These are phyloP conservation scores for Hypoxylon intermedium DNA, from an alignment of 495 filamentous ascomycete species.

Conservation along the genomic window DNA sequence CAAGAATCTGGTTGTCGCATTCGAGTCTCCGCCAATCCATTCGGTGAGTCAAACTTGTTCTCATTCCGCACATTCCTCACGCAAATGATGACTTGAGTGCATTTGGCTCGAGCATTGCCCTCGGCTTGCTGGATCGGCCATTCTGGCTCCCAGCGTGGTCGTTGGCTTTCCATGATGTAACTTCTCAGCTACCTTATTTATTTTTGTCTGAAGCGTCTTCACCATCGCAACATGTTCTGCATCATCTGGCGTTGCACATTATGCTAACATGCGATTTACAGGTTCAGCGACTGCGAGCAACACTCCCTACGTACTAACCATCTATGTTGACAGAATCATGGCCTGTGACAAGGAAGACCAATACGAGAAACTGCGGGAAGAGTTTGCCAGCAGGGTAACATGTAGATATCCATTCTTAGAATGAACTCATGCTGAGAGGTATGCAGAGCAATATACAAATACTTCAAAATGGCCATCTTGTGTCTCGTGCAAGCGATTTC, in stretches of 20 bases:
- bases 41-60: slow-evolving; percentile 36
- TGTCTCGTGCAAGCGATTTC: slow-evolving; percentile 92
- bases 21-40: slow-evolving; percentile 32
- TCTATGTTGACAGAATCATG: slow-evolving; percentile 72
- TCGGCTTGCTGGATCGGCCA: slow-evolving; percentile 47
- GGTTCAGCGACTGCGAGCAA: slow-evolving; percentile 17
- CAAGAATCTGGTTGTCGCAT: too few relatives aligned
- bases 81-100: slow-evolving; percentile 98
- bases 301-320: slow-evolving; percentile 12
- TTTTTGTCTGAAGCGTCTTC: slow-evolving; percentile 75
- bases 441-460: slow-evolving; percentile 75
- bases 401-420: slow-evolving; percentile 42
- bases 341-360: slow-evolving; percentile 91
- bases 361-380: slow-evolving; percentile 74
- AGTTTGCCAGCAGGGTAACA: slow-evolving; percentile 75
- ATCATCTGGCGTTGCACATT: not conserved
- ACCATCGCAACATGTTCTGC: slow-evolving; percentile 16
- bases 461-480: slow-evolving; percentile 89
- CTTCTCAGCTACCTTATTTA: slow-evolving; percentile 92
- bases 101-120: slow-evolving; percentile 98
- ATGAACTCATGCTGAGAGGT: slow-evolving; percentile 63
- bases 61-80: slow-evolving; percentile 34
- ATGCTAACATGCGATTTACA: slow-evolving; percentile 30
- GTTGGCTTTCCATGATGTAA: slow-evolving; percentile 90
- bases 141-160: slow-evolving; percentile 41